phyloP scores from a whole-genome alignment of 1,284 basidiomycete genomes.

The Leccinum subatratum region DNA sequence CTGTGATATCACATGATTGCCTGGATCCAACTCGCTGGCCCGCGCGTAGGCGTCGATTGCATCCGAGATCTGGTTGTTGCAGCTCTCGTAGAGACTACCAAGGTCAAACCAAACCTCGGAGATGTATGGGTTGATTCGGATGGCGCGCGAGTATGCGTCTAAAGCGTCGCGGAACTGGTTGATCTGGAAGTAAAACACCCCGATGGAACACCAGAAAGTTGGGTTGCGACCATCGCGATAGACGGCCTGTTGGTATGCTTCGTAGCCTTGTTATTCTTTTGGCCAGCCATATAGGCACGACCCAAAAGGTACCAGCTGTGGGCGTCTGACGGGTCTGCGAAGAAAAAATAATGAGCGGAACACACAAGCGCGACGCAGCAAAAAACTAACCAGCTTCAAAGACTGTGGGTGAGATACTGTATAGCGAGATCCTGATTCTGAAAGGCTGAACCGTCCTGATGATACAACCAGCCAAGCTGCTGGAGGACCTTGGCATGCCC shows the following conservation, averaged over 20 bases:
- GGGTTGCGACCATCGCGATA: conserved; percentile 98
- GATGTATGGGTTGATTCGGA: conserved; percentile 98
- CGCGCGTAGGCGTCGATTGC: conserved; percentile 97
- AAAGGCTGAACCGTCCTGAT: conserved; percentile 90
- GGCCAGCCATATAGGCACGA: conserved; percentile 97
- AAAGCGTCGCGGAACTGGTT: conserved; percentile 98
- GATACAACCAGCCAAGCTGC: conserved; percentile 96
- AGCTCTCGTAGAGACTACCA: conserved; percentile 93
- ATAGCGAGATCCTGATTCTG: conserved; percentile 95
- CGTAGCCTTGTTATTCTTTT: conserved; percentile 99
- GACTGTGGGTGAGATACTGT: conserved; percentile 87
- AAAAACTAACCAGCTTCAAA: conserved; percentile 74
- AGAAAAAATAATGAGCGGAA: conserved; percentile 7
- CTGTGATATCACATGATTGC: conserved; percentile 73
- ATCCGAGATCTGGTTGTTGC: conserved; percentile 98
- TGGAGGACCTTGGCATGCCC: conserved; percentile 96
- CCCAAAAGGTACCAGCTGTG: conserved; percentile 99
- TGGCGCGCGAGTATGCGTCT: conserved; percentile 97
- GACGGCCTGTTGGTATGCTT: conserved; percentile 98
- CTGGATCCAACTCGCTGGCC: conserved; percentile 84
- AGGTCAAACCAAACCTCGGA: conserved; percentile 99
- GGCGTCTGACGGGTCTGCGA: conserved; percentile 83
- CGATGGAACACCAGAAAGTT: conserved; percentile 99
- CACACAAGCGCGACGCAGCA: neutral
- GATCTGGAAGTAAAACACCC: conserved; percentile 99